Evolutionary conservation across 2,329 filamentous ascomycete genomes (phyloP).

Genomic region (Aspergillus pseudoviridinutans): DNA sequence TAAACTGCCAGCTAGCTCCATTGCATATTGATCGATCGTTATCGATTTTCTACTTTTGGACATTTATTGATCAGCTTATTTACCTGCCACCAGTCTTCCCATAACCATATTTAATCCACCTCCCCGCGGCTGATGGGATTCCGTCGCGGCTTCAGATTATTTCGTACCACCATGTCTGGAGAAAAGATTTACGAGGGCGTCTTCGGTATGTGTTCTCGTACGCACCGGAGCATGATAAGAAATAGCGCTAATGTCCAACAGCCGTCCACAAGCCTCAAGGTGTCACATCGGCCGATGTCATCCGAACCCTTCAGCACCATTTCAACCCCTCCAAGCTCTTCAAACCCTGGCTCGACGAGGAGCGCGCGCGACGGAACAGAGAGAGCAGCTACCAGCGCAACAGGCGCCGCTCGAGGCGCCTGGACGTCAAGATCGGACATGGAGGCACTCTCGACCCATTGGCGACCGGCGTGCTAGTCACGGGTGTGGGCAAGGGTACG

Average conservation of each 20-base stretch:
- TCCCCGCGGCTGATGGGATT: conserved; percentile 27
- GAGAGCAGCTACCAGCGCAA: conserved; percentile 59
- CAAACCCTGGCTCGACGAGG: conserved; percentile 67
- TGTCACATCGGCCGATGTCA: conserved; percentile 82
- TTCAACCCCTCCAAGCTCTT: conserved; percentile 82
- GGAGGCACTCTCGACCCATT: conserved; percentile 93
- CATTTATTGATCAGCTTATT: not conserved
- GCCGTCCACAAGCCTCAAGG: conserved; percentile 90
- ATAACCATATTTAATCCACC: conserved; percentile 8
- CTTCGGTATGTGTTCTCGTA: conserved; percentile 12
- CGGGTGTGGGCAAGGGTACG: conserved; percentile 82
- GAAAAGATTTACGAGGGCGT: conserved; percentile 56
- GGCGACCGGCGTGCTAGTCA: conserved; percentile 86
- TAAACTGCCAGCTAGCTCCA: not conserved
- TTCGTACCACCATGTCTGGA: conserved; percentile 37
- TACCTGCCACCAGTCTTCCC: not conserved
- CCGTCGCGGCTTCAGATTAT: conserved; percentile 23
- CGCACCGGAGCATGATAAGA: not conserved
- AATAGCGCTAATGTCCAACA: conserved; percentile 33
- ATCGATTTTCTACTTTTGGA: not conserved
- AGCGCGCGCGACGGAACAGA: conserved; percentile 52
- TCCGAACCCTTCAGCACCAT: conserved; percentile 78
- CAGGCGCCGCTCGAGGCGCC: conserved; percentile 57
- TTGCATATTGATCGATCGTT: not conserved
- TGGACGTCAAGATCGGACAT: conserved; percentile 89